Evolutionary conservation across 2,329 filamentous ascomycete genomes (phyloP).

Genomic region (Leptodontidium sp.): DNA sequence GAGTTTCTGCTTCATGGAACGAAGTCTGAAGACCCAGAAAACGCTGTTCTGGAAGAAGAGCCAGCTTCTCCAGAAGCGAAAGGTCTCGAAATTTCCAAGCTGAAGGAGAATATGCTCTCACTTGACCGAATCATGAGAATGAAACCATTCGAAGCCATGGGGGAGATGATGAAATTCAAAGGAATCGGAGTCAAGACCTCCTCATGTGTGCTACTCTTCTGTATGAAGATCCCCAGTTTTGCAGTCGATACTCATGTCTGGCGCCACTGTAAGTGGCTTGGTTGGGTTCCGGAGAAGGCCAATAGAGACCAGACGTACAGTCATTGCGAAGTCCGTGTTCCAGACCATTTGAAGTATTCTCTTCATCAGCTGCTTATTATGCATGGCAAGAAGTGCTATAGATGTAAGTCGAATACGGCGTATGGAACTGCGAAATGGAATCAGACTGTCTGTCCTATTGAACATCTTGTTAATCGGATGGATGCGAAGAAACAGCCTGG

Average conservation of each 20-base stretch:
- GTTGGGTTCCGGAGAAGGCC: slow-evolving; percentile 62
- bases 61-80: slow-evolving; percentile 57
- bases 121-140: slow-evolving; percentile 60
- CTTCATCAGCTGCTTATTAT: slow-evolving; percentile 63
- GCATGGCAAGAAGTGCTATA: slow-evolving; percentile 59
- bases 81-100: slow-evolving; percentile 63
- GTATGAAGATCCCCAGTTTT: slow-evolving; percentile 60
- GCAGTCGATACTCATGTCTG: slow-evolving; percentile 66
- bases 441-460: slow-evolving; percentile 65
- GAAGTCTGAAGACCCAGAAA: slow-evolving; percentile 50
- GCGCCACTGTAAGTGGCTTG: slow-evolving; percentile 60
- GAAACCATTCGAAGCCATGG: slow-evolving; percentile 57
- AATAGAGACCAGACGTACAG: slow-evolving; percentile 57
- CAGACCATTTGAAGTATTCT: slow-evolving; percentile 61
- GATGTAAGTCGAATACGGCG: slow-evolving; percentile 60
- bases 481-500: slow-evolving; percentile 52
- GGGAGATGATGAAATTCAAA: slow-evolving; percentile 57
- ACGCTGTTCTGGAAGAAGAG: slow-evolving; percentile 52
- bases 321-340: slow-evolving; percentile 61
- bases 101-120: slow-evolving; percentile 65
- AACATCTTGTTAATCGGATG: slow-evolving; percentile 66
- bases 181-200: slow-evolving; percentile 66
- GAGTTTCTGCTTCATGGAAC: slow-evolving; percentile 57
- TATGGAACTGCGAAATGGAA: slow-evolving; percentile 69
- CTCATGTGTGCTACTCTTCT: slow-evolving; percentile 65